A percentile compares a stretch with the other conserved stretches of the same genome.
phyloP scores from a whole-genome alignment of 176 grass and related monocot genomes.

The Rhynchospora pubera region DNA sequence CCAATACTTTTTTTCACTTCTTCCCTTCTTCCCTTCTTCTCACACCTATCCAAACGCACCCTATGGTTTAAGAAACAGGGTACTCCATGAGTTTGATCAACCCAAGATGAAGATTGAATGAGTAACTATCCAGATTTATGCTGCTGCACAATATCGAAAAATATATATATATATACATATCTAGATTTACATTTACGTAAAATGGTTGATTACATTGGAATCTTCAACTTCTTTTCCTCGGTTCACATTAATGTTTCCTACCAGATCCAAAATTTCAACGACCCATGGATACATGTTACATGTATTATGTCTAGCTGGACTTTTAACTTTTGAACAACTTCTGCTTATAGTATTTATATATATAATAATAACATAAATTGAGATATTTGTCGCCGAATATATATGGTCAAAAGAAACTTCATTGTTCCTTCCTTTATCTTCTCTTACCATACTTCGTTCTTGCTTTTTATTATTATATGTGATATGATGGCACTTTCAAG shows the following conservation, averaged over 20 bases:
- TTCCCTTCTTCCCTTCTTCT: too few species aligned
- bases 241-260: not conserved
- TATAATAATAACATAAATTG: not conserved
- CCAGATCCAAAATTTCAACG: not conserved
- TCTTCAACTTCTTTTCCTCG: not conserved
- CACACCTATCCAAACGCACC: too few species aligned
- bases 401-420: not conserved
- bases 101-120: not conserved
- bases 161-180: too few species aligned
- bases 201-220: not conserved
- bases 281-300: not conserved
- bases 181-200: too few species aligned
- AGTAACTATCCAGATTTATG: too few species aligned
- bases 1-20: too few species aligned
- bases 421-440: not conserved
- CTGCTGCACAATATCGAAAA: too few species aligned
- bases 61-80: too few species aligned
- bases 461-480: not conserved
- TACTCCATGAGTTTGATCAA: not conserved
- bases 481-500: not conserved
- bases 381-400: not conserved
- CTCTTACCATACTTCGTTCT: not conserved
- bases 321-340: not conserved
- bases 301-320: not conserved
- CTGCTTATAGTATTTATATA: too few species aligned